A percentile compares a stretch with the other conserved stretches of the same genome.
Conservation (phyloP, 305 asterid genomes). For the Fraxinus floribunda region DNA sequence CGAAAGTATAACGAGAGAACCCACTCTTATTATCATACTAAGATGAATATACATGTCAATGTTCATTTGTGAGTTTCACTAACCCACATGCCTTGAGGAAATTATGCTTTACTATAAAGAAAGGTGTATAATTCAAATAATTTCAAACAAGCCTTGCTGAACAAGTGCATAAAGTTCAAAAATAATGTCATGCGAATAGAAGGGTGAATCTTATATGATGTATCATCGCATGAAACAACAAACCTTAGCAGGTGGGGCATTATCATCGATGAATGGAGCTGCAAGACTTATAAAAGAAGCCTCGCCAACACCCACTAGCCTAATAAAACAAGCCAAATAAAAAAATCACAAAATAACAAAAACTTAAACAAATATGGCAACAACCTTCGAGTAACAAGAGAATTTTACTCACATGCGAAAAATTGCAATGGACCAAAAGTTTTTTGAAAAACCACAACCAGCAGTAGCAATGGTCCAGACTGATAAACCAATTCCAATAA, state of each 20-base stretch:
- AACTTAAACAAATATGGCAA: conserved; percentile 7
- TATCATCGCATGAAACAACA: background rate
- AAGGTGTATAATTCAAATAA: background rate
- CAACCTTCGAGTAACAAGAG: conserved; percentile 11
- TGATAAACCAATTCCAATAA: conserved; percentile 89
- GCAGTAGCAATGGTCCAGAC: conserved; percentile 86
- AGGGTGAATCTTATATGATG: background rate
- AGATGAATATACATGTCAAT: background rate
- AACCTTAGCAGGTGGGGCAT: conserved; percentile 88
- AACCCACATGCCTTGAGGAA: conserved; percentile 1
- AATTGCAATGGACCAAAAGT: conserved; percentile 80
- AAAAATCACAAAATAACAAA: conserved; percentile 15
- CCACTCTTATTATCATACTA: background rate
- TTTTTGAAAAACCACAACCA: conserved; percentile 77
- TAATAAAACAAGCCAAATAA: conserved; percentile 21
- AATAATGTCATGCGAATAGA: background rate
- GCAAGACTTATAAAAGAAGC: conserved; percentile 99
- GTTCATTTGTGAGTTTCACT: background rate
- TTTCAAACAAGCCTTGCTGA: conserved; percentile 6
- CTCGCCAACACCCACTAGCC: conserved; percentile 99
- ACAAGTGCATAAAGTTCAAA: background rate
- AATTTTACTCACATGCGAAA: conserved; percentile 77
- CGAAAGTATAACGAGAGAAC: background rate
- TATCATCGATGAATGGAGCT: conserved; percentile 96
- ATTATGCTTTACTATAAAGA: background rate